These are phyloP conservation scores for Eleusine indica DNA, from an alignment of 176 grass and related monocot species.

Conservation along the genomic window DNA sequence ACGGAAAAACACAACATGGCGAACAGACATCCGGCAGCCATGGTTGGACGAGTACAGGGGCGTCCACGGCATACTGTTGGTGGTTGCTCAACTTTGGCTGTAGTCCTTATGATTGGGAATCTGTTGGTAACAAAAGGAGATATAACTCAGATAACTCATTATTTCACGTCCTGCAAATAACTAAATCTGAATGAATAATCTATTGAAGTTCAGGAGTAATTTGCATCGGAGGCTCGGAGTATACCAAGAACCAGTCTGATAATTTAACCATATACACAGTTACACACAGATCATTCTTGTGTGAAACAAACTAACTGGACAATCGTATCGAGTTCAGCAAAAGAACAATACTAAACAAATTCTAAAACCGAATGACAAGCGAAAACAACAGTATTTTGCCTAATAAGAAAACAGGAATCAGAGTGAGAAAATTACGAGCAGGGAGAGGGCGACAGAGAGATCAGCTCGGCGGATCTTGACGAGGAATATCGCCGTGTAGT, in stretches of 20 bases:
- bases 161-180: background rate
- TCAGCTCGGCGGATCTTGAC: background rate
- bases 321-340: background rate
- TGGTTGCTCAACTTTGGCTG: conserved; percentile 21
- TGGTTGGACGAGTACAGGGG: conserved; percentile 44
- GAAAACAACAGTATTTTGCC: background rate
- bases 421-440: conserved; percentile 15
- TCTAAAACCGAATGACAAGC: background rate
- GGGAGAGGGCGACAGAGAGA: background rate
- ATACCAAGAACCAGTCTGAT: background rate
- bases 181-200: background rate
- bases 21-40: conserved; percentile 55
- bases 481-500: background rate
- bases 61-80: conserved; percentile 70
- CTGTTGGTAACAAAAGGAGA: conserved; percentile 20
- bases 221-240: background rate
- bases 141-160: conserved; percentile 4
- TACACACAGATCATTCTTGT: background rate
- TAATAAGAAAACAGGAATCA: background rate
- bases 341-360: background rate
- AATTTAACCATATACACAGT: background rate
- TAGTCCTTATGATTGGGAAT: conserved; percentile 4
- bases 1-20: conserved; percentile 62
- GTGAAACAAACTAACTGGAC: background rate
- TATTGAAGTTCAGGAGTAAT: background rate